Evolutionary conservation across 768 basidiomycete species (phyloP), one percentile per base, ranked within the genome.

Genomic region (Phlegmacium glaucopus): DNA sequence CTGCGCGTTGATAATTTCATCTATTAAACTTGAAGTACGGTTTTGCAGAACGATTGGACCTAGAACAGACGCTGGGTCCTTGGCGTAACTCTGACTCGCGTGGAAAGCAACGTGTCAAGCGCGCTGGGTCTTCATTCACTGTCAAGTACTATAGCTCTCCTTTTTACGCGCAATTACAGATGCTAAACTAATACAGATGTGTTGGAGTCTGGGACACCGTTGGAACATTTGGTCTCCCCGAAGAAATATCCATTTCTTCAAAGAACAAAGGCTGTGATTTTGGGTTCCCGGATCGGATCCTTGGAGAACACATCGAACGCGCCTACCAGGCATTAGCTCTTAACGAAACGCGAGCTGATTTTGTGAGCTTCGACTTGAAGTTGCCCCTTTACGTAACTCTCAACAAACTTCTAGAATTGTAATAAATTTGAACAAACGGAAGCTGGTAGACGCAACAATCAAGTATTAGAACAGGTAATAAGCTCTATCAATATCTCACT

Each of bases 201-300:
- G 55, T 89, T 44, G 86, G 86, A 2, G 85, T 89, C 15, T 89
- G 83, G 56, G 87, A 89, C 56, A 89, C 87, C 5, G 87, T 88
- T n/a, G 85, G 85, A 11, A 75, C 85, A 9, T 61, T 86, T 25
- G 85, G 85, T 9, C 63, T 89, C 12, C 87, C 87, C 1, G 82
- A 82, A 55, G 85, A 87, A 54, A 56, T 88, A 3, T 62, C 72
- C 37, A 63, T 67, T 13, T 71, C 13, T 32, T 13, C 9, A 8
- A 8, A 72, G 9, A 62, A 71, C 12, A 74, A 72, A 46, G 61
- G 72, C 11, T 71, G 65, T 44, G 73, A 70, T 3, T 87, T 85
- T 53, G 87, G 87, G 16, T 87, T 88, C 58, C 74, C 72, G 9
- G 82, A 87, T 55, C 70, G 66, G 9, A 50, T 65, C 13, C 67